Percentiles rank a stretch among this genome's conserved stretches.
These are phyloP conservation scores for Pseudogymnoascus sp. DNA, from an alignment of 2,329 filamentous ascomycete genomes.

Conservation along the genomic window DNA sequence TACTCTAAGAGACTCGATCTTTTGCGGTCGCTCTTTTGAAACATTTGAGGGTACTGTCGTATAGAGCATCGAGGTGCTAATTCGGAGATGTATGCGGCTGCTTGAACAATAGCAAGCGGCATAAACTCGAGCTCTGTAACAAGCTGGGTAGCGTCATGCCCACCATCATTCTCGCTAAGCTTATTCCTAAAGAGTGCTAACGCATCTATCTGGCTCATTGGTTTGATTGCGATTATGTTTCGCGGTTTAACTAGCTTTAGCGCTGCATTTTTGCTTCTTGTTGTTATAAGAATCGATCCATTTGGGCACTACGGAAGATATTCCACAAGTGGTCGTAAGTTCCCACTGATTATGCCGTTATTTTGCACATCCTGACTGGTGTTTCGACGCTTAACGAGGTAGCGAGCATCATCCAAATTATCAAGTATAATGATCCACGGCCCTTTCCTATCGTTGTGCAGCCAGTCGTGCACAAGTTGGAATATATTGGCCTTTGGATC, in stretches of 20 bases:
- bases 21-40: conserved; percentile 28
- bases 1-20: conserved; percentile 23
- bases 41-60: conserved; percentile 31
- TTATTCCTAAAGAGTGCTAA: conserved; percentile 26
- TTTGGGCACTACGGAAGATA: conserved; percentile 19
- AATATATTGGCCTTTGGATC: conserved; percentile 28
- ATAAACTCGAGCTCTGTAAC: conserved; percentile 21
- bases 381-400: conserved; percentile 16
- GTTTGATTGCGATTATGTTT: conserved; percentile 23
- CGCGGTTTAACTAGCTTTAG: conserved; percentile 17
- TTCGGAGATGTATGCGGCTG: conserved; percentile 20
- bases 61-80: conserved; percentile 27
- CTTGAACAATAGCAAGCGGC: conserved; percentile 26
- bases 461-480: conserved; percentile 25
- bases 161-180: conserved; percentile 15
- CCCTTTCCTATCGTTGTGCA: conserved; percentile 18
- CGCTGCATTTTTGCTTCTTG: conserved; percentile 15
- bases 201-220: conserved; percentile 24
- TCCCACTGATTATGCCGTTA: conserved; percentile 8
- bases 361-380: conserved; percentile 12
- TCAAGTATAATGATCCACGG: conserved; percentile 32
- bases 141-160: conserved; percentile 15
- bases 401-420: conserved; percentile 29
- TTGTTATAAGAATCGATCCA: conserved; percentile 23
- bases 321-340: conserved; percentile 12